A percentile compares a stretch with the other conserved stretches of the same genome.
phyloP scores from a whole-genome alignment of 345 rosid genomes.

The Theobroma cacao region DNA sequence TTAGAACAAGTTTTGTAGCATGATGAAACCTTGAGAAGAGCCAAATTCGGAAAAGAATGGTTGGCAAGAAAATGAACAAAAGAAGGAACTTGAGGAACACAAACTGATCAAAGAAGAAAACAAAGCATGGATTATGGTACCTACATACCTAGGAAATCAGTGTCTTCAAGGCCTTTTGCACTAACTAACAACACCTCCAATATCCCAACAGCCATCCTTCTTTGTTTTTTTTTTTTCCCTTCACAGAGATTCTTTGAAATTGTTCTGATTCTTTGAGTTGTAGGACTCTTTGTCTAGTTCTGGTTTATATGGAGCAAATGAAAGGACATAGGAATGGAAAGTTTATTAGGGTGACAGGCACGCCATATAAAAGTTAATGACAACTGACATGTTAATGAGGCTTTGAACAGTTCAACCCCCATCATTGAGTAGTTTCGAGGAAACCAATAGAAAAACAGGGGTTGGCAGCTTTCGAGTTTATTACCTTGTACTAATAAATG shows the following conservation, averaged over 20 bases:
- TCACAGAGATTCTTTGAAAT: background rate
- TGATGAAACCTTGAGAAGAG: background rate
- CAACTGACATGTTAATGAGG: background rate
- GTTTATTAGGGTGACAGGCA: background rate
- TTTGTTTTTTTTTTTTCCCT: slow-evolving; percentile 3
- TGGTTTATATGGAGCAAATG: slow-evolving; percentile 2
- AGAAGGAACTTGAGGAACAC: background rate
- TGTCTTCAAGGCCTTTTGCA: slow-evolving; percentile 63
- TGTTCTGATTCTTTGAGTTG: background rate
- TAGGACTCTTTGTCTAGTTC: background rate
- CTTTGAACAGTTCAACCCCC: too few species aligned
- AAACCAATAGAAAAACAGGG: too few species aligned
- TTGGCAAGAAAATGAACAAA: background rate
- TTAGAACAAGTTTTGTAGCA: background rate
- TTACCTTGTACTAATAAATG: background rate
- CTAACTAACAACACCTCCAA: slow-evolving; percentile 62
- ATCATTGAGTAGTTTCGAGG: too few species aligned
- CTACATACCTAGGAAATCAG: slow-evolving; percentile 61
- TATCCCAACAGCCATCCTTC: slow-evolving; percentile 63
- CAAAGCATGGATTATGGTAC: background rate
- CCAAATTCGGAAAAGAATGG: background rate
- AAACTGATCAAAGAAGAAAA: background rate
- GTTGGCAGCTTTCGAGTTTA: too few species aligned
- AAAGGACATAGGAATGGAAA: background rate
- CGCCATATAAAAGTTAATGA: background rate